phyloP scores from a whole-genome alignment of 1,284 basidiomycete species.

The Kalmanozyma brasiliensis region DNA sequence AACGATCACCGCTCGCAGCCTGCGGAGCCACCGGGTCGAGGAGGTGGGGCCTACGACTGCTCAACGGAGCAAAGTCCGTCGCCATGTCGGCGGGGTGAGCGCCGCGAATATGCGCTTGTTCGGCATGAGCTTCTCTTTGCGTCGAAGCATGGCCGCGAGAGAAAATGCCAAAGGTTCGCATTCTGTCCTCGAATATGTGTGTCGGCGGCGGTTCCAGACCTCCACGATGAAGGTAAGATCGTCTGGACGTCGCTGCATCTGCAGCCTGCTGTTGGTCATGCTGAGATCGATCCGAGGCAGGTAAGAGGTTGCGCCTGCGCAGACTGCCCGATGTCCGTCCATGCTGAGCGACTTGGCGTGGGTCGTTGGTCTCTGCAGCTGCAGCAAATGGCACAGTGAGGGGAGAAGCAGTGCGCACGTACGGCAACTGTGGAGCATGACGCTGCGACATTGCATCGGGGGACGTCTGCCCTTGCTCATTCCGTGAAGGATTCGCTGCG shows the following conservation, averaged over 20 bases:
- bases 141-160: not conserved
- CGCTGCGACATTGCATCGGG: not conserved
- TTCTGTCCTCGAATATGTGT: not conserved
- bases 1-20: not conserved
- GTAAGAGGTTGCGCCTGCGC: slow-evolving; percentile 3
- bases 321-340: not conserved
- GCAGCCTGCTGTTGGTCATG: not conserved
- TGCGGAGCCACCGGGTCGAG: not conserved
- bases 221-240: not conserved
- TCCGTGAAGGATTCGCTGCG: not conserved
- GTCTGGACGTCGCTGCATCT: not conserved
- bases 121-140: not conserved
- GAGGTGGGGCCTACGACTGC: not conserved
- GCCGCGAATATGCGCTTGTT: not conserved
- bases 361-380: slow-evolving; percentile 4
- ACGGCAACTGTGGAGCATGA: slow-evolving; percentile 27
- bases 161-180: not conserved
- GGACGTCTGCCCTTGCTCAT: not conserved
- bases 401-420: slow-evolving; percentile 34
- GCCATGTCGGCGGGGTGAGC: not conserved
- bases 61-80: not conserved
- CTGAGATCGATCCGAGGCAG: not conserved
- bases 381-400: slow-evolving; percentile 21
- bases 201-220: not conserved
- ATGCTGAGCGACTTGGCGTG: not conserved